Evolutionary conservation across 441 rosid genomes (phyloP), one percentile per base, ranked within the genome.

Genomic region (Eruca vesicaria): DNA sequence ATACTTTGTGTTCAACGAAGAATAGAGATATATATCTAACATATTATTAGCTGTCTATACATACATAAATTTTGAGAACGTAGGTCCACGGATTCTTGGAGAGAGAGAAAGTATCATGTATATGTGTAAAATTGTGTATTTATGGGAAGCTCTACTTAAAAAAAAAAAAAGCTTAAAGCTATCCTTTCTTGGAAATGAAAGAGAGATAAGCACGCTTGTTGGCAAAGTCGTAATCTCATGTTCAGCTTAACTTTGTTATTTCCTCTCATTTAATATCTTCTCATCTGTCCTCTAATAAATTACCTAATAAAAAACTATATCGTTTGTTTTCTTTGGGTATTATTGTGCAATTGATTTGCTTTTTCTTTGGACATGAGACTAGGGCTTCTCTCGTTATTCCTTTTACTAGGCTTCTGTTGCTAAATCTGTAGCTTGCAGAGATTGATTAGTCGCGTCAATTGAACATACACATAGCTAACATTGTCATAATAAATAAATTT

Each of bases 131-230:
- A 71, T 18, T 32, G 43, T 67, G 59, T 78, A 20, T 74, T 63
- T 60, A 55, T 69, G 71, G 69, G 73, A 72, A 78, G 52, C 67
- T 69, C 67, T 67, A 70, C 78, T 80, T 53, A 73, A 68, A 75
- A 67, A 36, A 63, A 67, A 36, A 63, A 57, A 63, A 64, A 66
- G 72, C 71, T 73, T 76, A 66, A 76, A 70, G 82, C 80, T 61
- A 69, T 19, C 62, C 72, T 79, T 66, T 74, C 79, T 79, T 66
- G 76, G 79, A 79, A 79, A 74, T 79, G 79, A 64, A 73, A 75
- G 66, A 63, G 68, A 53, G 61, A 59, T 26, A 53, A 48, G 59
- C 73, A 70, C 69, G 74, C 82, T 67, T 63, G 63, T 71, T 57
- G 52, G 61, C 68, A 76, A 33, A n/a, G 76, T 75, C 67, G 38